These are phyloP conservation scores for Furcasterigmium furcatum DNA, from an alignment of 2,329 filamentous ascomycete species.

Conservation along the genomic window DNA sequence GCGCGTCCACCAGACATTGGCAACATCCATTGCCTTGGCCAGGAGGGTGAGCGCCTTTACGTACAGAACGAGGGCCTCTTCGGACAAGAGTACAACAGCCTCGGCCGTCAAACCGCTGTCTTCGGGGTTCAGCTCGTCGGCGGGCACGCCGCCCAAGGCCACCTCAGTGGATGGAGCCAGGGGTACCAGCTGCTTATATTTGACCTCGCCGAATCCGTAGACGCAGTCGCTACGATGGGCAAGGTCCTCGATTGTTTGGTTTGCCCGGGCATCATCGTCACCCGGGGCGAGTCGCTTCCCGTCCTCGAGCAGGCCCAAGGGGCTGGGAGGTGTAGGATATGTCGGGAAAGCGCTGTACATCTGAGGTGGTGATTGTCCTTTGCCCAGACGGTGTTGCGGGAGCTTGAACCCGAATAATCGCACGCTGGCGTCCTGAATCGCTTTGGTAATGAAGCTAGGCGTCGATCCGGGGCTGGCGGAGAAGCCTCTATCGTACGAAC, in stretches of 20 bases:
- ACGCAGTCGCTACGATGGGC: conserved; percentile 94
- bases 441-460: conserved; percentile 90
- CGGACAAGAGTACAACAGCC: conserved; percentile 80
- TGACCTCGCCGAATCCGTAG: conserved; percentile 96
- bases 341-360: conserved; percentile 80
- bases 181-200: conserved; percentile 95
- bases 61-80: conserved; percentile 93
- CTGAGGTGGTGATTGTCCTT: conserved; percentile 68
- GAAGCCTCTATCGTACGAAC: conserved; percentile 73
- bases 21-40: conserved; percentile 93
- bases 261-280: conserved; percentile 77
- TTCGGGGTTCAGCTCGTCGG: conserved; percentile 49
- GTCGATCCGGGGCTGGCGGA: conserved; percentile 70
- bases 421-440: conserved; percentile 86
- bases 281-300: conserved; percentile 55
- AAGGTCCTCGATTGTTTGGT: conserved; percentile 84
- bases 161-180: conserved; percentile 75
- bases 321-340: conserved; percentile 68
- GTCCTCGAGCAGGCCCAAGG: conserved; percentile 63
- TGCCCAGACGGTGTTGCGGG: conserved; percentile 57
- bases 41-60: conserved; percentile 90
- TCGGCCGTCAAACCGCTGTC: conserved; percentile 82
- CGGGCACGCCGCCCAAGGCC: conserved; percentile 60
- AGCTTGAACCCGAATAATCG: conserved; percentile 71
- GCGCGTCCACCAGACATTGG: conserved; percentile 85